Conservation (phyloP, 2,329 filamentous ascomycete genomes). For the Diplodia mutila region DNA sequence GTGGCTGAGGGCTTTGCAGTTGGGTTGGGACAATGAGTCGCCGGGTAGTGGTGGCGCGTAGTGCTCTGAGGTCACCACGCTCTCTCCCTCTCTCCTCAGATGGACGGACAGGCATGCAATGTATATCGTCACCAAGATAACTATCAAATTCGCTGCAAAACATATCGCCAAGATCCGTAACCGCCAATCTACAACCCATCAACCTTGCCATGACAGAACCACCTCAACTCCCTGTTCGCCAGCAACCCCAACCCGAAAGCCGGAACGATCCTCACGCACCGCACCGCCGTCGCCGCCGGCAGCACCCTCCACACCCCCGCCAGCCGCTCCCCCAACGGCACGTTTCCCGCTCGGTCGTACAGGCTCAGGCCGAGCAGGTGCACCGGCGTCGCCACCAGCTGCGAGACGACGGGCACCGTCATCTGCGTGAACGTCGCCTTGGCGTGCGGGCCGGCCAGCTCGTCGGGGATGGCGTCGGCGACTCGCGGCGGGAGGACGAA, state of each 20-base stretch:
- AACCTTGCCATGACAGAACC: constrained; percentile 30
- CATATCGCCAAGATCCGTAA: too few species aligned
- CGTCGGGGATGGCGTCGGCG: constrained; percentile 30
- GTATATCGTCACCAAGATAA: not conserved
- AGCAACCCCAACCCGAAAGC: constrained; percentile 37
- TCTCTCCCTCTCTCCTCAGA: too few species aligned
- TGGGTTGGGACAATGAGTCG: not conserved
- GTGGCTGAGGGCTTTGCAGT: not conserved
- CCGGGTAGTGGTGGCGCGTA: not conserved
- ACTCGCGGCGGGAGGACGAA: constrained; percentile 36
- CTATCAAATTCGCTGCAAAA: not conserved
- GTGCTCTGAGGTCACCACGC: too few species aligned
- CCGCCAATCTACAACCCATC: not conserved
- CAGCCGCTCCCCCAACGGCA: constrained; percentile 14
- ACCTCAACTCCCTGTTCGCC: constrained; percentile 33
- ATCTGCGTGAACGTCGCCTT: constrained; percentile 35
- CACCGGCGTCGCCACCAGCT: constrained; percentile 36
- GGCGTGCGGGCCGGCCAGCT: constrained; percentile 29
- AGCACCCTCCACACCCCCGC: constrained; percentile 30
- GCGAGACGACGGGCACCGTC: constrained; percentile 36
- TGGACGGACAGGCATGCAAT: too few species aligned
- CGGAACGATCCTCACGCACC: constrained; percentile 37
- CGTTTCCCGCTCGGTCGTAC: constrained; percentile 28
- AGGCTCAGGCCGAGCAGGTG: constrained; percentile 36
- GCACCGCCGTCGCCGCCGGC: constrained; percentile 32